Conservation (phyloP, 768 basidiomycete genomes). For the Amyloporia xantha region DNA sequence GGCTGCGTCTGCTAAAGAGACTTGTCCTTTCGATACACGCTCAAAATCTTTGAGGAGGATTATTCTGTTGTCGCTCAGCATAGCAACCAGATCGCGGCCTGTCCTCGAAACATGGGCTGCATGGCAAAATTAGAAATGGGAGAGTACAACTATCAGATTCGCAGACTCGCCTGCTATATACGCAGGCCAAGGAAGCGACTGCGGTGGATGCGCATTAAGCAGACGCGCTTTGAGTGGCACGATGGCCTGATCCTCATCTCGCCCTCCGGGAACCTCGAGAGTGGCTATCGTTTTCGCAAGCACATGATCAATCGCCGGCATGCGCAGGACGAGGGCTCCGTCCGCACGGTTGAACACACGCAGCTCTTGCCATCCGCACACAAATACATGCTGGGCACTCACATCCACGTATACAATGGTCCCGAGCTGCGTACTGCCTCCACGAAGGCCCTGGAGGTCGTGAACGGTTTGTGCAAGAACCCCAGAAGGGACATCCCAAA, state of each 20-base stretch:
- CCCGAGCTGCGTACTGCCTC: conserved; percentile 23
- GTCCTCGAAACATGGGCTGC: conserved; percentile 32
- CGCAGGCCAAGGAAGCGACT: too few species aligned
- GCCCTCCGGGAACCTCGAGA: background rate
- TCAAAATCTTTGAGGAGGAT: conserved; percentile 30
- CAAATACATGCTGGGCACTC: conserved; percentile 47
- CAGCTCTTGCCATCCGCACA: conserved; percentile 44
- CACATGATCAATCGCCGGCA: conserved; percentile 4
- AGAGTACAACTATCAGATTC: background rate
- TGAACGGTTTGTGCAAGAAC: conserved; percentile 41
- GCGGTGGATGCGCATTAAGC: too few species aligned
- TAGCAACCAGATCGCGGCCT: conserved; percentile 28
- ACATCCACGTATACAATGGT: conserved; percentile 62
- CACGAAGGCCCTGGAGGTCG: conserved; percentile 26
- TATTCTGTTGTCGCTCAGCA: conserved; percentile 18
- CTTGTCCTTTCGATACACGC: conserved; percentile 20
- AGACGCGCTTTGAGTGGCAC: background rate
- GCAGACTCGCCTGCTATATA: conserved; percentile 8
- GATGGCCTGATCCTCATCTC: background rate
- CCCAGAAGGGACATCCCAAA: conserved; percentile 58
- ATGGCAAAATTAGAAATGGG: background rate
- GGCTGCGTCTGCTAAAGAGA: conserved; percentile 12
- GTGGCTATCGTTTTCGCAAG: background rate
- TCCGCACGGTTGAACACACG: conserved; percentile 48
- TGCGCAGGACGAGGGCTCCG: conserved; percentile 37